Base-by-base conservation (phyloP, 2,329 filamentous ascomycete species). In the Knufia fluminis region DNA sequence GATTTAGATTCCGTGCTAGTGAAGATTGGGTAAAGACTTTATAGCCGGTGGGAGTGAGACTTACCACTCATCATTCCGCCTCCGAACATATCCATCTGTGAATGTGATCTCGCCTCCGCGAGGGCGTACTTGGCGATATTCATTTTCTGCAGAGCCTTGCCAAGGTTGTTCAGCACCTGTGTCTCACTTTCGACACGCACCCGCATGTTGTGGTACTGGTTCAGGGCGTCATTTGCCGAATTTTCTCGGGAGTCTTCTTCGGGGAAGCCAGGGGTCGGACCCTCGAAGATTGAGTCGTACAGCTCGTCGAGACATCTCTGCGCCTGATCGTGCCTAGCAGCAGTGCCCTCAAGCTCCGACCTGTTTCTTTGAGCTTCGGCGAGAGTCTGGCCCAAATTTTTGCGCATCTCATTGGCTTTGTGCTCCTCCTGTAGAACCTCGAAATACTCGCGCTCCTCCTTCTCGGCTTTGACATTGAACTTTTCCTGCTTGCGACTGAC, bases 401-500 rank as follows among this genome's bases (percentile, higher is more conserved):
- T 64, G 32, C 71, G 66, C 43, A 68, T 58, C 33, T 71, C 67
- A 40, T 70, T 68, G 36, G 71, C 70, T 20, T 71, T 66, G 20
- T 73, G 67, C 50, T 74, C 67, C 24, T 70, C 62, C 51, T 77
- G 71, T 41, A 77, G 66, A 0, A 71, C 76, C 40, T 75, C 70
- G 22, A 76, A 68, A 60, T 78, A 80, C 53, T 79, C 76, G 38
- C 65, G 62, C 60, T 79, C 76, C 60, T 79, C 76, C 53, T 73
- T 75, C 43, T 69, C 68, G 12, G 74, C 72, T 44, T 67, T 69
- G n/a, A 68, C 67, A 14, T 66, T 63, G 54, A 76, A 76, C 45
- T 71, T 70, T n/a, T 69, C 71, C 36, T 68, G 67, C 53, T 71
- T 71, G 23, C 76, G 72, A 3, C 70, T 66, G 8, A 76, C 64